phyloP scores from a whole-genome alignment of 1,139 yeast species.

The Sugiyamaella neomexicana region DNA sequence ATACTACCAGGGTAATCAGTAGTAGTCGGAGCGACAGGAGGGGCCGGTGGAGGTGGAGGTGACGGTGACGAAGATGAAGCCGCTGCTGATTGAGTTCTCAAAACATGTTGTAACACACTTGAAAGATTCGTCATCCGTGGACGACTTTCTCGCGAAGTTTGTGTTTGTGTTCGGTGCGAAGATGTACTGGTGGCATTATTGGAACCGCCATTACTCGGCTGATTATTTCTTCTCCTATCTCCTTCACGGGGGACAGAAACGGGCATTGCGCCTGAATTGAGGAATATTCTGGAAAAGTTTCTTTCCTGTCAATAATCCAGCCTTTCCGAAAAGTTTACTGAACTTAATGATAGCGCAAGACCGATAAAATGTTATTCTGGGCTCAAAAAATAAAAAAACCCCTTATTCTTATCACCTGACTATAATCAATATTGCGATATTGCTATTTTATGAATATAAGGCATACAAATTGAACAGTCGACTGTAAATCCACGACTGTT shows the following conservation, averaged over 20 bases:
- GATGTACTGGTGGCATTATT: background rate
- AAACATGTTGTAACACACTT: slow-evolving; percentile 5
- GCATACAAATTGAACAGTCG: background rate
- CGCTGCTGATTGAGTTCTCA: slow-evolving; percentile 10
- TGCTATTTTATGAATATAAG: background rate
- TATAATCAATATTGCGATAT: background rate
- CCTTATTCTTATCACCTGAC: background rate
- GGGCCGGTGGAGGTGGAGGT: background rate
- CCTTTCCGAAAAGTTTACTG: background rate
- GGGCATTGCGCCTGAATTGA: slow-evolving; percentile 1
- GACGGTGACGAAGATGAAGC: background rate
- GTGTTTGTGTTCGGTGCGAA: background rate
- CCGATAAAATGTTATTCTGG: no score
- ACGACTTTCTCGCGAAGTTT: background rate
- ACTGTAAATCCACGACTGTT: background rate
- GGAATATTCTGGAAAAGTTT: background rate
- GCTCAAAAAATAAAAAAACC: no score
- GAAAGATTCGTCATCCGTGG: background rate
- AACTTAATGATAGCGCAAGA: background rate
- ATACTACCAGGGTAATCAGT: background rate
- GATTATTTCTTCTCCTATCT: background rate
- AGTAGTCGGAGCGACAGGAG: background rate
- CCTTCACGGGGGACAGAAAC: slow-evolving; percentile 7
- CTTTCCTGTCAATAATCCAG: background rate
- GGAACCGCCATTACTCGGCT: background rate